phyloP scores from a whole-genome alignment of 768 basidiomycete species.

The Leucocoprinus sp. region DNA sequence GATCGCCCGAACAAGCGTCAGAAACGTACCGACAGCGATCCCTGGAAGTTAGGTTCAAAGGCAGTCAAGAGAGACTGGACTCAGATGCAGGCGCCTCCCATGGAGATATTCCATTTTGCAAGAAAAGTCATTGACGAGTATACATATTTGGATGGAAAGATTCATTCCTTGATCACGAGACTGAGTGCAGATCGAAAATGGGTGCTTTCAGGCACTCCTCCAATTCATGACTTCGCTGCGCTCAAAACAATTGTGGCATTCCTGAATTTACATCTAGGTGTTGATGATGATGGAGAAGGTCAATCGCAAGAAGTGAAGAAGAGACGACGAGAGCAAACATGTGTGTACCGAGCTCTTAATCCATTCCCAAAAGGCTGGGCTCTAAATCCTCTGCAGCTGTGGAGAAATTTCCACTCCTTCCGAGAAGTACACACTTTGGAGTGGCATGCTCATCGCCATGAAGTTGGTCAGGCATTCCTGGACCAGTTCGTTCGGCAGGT shows the following conservation, averaged over 20 bases:
- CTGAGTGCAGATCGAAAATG: constrained; percentile 76
- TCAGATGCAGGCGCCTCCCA: constrained; percentile 71
- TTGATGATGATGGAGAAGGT: constrained; percentile 83
- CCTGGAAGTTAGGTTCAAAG: constrained; percentile 64
- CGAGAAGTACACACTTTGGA: constrained; percentile 86
- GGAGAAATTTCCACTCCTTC: constrained; percentile 94
- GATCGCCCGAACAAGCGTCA: constrained; percentile 45
- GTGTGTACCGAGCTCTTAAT: constrained; percentile 29
- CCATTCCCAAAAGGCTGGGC: neutral
- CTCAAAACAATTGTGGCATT: constrained; percentile 88
- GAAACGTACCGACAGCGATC: constrained; percentile 60
- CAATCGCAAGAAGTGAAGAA: constrained; percentile 70
- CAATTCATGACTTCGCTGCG: constrained; percentile 83
- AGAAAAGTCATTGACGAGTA: constrained; percentile 92
- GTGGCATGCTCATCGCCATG: constrained; percentile 87
- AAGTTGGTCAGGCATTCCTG: constrained; percentile 74
- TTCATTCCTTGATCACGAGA: constrained; percentile 69
- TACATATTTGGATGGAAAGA: constrained; percentile 80
- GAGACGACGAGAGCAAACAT: constrained; percentile 76
- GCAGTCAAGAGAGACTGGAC: constrained; percentile 68
- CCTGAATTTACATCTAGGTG: constrained; percentile 83
- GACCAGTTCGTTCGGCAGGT: constrained; percentile 83
- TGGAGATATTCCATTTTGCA: constrained; percentile 90
- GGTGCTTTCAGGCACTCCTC: constrained; percentile 97
- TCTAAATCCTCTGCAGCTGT: constrained; percentile 42